Percentiles rank a stretch among this genome's conserved stretches.
Conservation (phyloP, 768 basidiomycete species). For the Sporobolomyces roseus region DNA sequence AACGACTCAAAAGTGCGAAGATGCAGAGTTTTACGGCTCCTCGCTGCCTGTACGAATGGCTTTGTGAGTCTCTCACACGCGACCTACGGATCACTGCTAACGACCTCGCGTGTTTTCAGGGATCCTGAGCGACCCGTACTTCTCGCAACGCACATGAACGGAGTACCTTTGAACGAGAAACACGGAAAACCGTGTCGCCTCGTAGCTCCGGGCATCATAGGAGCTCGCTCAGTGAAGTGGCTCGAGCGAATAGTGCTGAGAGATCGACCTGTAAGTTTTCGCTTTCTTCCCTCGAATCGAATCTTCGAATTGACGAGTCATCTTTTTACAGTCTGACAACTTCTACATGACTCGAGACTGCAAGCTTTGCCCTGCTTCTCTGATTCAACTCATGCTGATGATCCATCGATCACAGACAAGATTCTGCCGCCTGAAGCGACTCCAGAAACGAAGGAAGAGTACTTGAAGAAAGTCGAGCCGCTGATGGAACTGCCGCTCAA, state of each 20-base stretch:
- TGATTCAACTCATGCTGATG: too few relatives aligned
- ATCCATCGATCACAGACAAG: too few relatives aligned
- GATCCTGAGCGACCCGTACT: slow-evolving; percentile 29
- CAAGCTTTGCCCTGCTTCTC: too few relatives aligned
- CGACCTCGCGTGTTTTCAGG: background rate
- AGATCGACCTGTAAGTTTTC: background rate
- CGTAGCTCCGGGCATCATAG: slow-evolving; percentile 61
- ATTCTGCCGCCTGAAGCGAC: too few relatives aligned
- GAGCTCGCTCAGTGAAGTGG: slow-evolving; percentile 76
- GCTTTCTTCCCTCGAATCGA: too few relatives aligned
- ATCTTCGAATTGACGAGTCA: too few relatives aligned
- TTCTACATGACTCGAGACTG: too few relatives aligned
- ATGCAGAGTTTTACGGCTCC: slow-evolving; percentile 19
- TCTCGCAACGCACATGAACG: slow-evolving; percentile 37
- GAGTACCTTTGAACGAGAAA: slow-evolving; percentile 21
- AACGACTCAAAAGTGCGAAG: slow-evolving; percentile 28
- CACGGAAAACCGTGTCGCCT: slow-evolving; percentile 41
- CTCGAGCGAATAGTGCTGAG: slow-evolving; percentile 58
- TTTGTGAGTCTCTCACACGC: slow-evolving; percentile 2
- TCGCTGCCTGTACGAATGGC: slow-evolving; percentile 25
- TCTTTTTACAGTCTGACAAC: too few relatives aligned
- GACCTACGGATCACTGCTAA: background rate
- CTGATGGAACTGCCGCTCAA: too few relatives aligned
- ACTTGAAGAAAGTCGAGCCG: too few relatives aligned
- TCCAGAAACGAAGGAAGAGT: too few relatives aligned